These are phyloP conservation scores for Botrytis squamosa DNA, from an alignment of 2,329 filamentous ascomycete species.

Conservation along the genomic window DNA sequence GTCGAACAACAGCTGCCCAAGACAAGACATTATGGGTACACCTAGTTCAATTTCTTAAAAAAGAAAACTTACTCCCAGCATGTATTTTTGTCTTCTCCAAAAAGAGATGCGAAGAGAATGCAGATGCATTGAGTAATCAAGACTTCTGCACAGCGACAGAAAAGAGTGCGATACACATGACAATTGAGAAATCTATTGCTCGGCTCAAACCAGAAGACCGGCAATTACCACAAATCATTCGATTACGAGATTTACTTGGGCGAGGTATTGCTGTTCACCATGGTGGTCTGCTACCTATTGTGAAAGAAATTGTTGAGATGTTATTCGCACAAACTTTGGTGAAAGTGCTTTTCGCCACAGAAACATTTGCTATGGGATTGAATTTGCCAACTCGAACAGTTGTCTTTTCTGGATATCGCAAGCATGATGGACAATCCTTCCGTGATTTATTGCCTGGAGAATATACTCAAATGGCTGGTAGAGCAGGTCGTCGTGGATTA, in stretches of 20 bases:
- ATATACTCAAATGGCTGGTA: conserved; percentile 97
- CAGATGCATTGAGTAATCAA: conserved; percentile 88
- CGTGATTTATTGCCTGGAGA: conserved; percentile 89
- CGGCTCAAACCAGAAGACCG: conserved; percentile 88
- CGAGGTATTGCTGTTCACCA: conserved; percentile 95
- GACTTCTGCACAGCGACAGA: conserved; percentile 92
- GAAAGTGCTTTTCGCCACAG: conserved; percentile 95
- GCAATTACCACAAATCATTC: conserved; percentile 84
- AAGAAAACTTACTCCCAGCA: conserved; percentile 80
- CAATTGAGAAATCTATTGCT: conserved; percentile 90
- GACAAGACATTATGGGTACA: conserved; percentile 98
- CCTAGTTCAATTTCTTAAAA: conserved; percentile 85
- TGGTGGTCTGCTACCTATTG: conserved; percentile 88
- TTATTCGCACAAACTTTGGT: conserved; percentile 92
- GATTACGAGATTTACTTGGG: conserved; percentile 78
- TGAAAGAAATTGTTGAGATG: conserved; percentile 97
- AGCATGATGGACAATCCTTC: conserved; percentile 91
- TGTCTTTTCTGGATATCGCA: conserved; percentile 94
- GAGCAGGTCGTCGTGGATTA: conserved; percentile 87
- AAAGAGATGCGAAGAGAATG: conserved; percentile 95
- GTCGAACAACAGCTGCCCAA: conserved; percentile 84
- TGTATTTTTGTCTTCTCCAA: conserved; percentile 99
- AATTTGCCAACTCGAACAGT: conserved; percentile 95
- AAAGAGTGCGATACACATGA: conserved; percentile 97
- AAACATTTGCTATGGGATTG: conserved; percentile 97